Evolutionary conservation across 2,329 filamentous ascomycete genomes (phyloP).

Genomic region (Aspergillus sp.): DNA sequence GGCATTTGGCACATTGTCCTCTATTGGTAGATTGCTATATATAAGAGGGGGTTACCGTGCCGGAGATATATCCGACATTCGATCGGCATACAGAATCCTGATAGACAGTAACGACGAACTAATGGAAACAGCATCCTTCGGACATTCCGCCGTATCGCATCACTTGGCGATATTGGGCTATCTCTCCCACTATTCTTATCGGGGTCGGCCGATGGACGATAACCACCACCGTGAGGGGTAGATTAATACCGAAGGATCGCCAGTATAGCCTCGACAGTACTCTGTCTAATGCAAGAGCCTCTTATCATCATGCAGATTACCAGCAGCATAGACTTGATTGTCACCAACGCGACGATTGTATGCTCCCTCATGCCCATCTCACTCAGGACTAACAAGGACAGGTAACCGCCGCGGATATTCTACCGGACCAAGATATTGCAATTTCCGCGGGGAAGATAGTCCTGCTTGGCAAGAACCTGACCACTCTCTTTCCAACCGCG

Average conservation of each 20-base stretch:
- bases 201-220: constrained; percentile 3
- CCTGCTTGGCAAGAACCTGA: constrained; percentile 42
- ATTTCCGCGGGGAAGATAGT: constrained; percentile 47
- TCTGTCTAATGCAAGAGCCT: not conserved
- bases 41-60: not conserved
- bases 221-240: not conserved
- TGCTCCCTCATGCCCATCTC: constrained; percentile 1
- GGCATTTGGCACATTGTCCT: not conserved
- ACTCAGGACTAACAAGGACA: constrained; percentile 13
- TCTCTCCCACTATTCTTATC: constrained; percentile 7
- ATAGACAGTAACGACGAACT: not conserved
- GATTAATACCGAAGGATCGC: not conserved
- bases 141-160: not conserved
- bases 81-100: not conserved
- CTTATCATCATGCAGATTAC: not conserved
- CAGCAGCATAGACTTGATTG: constrained; percentile 35
- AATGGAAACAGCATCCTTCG: not conserved
- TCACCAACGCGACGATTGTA: constrained; percentile 44
- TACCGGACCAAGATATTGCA: constrained; percentile 48
- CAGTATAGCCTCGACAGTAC: not conserved
- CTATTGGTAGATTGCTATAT: not conserved
- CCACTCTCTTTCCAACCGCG: constrained; percentile 14
- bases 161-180: not conserved
- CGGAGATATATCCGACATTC: constrained; percentile 8
- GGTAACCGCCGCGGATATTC: constrained; percentile 48